Evolutionary conservation across 139 green algal species (phyloP).

Genomic region (Coccomyxa sp.): DNA sequence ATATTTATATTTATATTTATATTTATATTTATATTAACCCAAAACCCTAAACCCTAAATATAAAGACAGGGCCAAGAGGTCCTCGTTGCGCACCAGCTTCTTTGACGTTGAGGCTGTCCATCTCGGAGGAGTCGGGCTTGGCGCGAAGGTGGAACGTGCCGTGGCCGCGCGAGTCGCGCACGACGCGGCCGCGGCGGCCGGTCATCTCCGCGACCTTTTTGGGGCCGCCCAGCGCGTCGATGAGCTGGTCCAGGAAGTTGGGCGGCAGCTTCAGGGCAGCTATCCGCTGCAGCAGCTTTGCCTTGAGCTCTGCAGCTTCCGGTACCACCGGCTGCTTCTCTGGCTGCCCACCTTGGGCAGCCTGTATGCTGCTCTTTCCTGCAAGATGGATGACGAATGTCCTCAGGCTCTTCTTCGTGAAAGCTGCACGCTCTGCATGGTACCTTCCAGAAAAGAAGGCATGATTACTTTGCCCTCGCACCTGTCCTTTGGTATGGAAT

Average conservation of each 20-base stretch:
- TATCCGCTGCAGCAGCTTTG: conserved; percentile 41
- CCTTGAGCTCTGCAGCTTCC: conserved; percentile 4
- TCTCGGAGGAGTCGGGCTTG: conserved; percentile 60
- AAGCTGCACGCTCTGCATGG: too few species aligned
- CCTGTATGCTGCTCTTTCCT: background rate
- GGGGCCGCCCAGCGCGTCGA: conserved; percentile 74
- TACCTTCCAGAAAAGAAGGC: too few species aligned
- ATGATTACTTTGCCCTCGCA: too few species aligned
- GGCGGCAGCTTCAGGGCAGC: conserved; percentile 56
- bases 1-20: too few species aligned
- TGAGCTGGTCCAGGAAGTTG: conserved; percentile 87
- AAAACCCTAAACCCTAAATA: too few species aligned
- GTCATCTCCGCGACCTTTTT: conserved; percentile 77
- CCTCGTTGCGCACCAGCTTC: conserved; percentile 24
- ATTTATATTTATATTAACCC: too few species aligned
- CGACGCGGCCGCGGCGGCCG: conserved; percentile 51
- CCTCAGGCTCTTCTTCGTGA: too few species aligned
- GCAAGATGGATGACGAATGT: background rate
- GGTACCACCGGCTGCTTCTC: conserved; percentile 4
- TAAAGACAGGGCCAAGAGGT: background rate
- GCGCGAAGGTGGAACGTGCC: conserved; percentile 60
- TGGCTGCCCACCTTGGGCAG: conserved; percentile 1
- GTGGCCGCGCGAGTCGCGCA: conserved; percentile 15
- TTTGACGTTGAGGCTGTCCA: conserved; percentile 80
- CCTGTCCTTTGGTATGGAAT: too few species aligned